phyloP scores from a whole-genome alignment of 2,329 filamentous ascomycete species.

The Paecilomyces dactylethromorphus region DNA sequence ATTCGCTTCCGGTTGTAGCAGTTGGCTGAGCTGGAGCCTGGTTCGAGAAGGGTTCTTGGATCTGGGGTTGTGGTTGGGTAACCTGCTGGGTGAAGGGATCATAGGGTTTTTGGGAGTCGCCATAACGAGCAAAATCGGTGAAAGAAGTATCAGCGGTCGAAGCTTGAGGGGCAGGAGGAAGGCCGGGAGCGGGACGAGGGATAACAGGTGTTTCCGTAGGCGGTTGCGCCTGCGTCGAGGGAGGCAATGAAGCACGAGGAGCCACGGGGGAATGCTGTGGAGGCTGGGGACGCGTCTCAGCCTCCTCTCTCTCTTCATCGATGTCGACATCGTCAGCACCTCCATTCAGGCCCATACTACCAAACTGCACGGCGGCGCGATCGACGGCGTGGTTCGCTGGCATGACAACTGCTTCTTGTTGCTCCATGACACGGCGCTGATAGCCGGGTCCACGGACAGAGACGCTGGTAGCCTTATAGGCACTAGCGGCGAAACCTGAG shows the following conservation, averaged over 20 bases:
- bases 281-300: slow-evolving; percentile 88
- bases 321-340: slow-evolving; percentile 57
- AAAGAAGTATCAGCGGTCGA: slow-evolving; percentile 41
- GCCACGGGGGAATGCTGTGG: slow-evolving; percentile 87
- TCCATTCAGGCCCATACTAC: slow-evolving; percentile 84
- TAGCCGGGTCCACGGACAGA: slow-evolving; percentile 67
- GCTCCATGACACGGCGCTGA: slow-evolving; percentile 81
- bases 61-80: slow-evolving; percentile 55
- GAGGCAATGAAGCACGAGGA: slow-evolving; percentile 80
- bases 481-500: slow-evolving; percentile 72
- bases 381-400: slow-evolving; percentile 94
- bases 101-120: slow-evolving; percentile 68
- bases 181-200: slow-evolving; percentile 55
- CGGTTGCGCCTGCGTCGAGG: slow-evolving; percentile 40
- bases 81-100: slow-evolving; percentile 80
- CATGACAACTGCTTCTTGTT: slow-evolving; percentile 98
- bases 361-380: slow-evolving; percentile 88
- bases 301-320: slow-evolving; percentile 89
- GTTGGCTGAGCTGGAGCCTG: slow-evolving; percentile 53
- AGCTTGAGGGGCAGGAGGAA: slow-evolving; percentile 54
- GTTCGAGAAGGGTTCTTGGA: slow-evolving; percentile 51
- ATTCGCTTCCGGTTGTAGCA: slow-evolving; percentile 61
- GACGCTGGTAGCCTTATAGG: slow-evolving; percentile 66
- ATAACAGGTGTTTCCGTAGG: slow-evolving; percentile 37
- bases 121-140: slow-evolving; percentile 49